Conservation (phyloP, 1,139 yeast genomes). For the Lodderomyces metapsilosis region DNA sequence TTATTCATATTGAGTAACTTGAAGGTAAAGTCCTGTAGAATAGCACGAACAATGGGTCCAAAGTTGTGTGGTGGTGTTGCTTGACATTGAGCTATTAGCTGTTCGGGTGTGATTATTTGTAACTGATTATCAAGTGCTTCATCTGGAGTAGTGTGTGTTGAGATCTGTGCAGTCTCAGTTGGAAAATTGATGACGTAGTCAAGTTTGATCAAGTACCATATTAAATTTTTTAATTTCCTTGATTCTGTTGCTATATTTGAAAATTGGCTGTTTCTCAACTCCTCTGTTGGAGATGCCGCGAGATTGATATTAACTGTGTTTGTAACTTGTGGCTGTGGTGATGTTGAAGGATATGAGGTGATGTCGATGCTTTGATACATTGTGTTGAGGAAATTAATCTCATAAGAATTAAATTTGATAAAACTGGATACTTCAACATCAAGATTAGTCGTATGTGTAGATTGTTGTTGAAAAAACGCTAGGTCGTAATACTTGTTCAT, state of each 20-base stretch:
- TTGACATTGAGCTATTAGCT: not conserved
- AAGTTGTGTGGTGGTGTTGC: not conserved
- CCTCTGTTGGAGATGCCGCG: not conserved
- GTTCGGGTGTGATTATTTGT: not conserved
- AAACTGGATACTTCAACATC: conserved; percentile 13
- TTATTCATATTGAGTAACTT: conserved; percentile 21
- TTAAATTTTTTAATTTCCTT: conserved; percentile 26
- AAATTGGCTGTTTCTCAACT: not conserved
- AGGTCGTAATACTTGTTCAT: conserved; percentile 19
- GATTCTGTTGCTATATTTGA: conserved; percentile 22
- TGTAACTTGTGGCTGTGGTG: not conserved
- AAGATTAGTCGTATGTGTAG: not conserved
- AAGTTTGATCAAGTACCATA: conserved; percentile 34
- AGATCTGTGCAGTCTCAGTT: not conserved
- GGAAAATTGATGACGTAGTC: conserved; percentile 25
- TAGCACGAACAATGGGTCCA: conserved; percentile 9
- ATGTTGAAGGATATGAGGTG: conserved; percentile 15
- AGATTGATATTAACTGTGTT: not conserved
- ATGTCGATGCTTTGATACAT: conserved; percentile 26
- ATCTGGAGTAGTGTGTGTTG: not conserved
- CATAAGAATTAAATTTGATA: conserved; percentile 23
- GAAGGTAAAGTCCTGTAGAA: conserved; percentile 21
- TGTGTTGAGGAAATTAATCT: conserved; percentile 25
- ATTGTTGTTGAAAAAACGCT: conserved; percentile 6
- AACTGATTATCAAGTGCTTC: not conserved